Evolutionary conservation across 306 rosid genomes (phyloP).

Genomic region (Oemleria cerasiformis): DNA sequence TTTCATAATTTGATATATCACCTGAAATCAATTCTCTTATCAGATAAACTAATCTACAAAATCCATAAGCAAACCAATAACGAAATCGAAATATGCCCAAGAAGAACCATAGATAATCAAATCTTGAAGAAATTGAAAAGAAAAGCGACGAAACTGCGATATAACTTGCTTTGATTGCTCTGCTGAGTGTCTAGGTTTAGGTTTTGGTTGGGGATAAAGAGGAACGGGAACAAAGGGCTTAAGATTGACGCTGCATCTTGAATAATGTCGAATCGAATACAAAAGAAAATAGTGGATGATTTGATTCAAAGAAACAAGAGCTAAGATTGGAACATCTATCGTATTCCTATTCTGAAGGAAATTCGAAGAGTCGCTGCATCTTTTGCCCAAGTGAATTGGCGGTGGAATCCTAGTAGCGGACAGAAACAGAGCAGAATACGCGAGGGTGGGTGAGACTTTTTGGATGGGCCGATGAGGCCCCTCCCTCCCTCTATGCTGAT

Average conservation of each 20-base stretch:
- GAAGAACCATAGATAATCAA: neutral
- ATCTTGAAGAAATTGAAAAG: neutral
- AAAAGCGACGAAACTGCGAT: conserved; percentile 3
- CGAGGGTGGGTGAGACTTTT: too few relatives aligned
- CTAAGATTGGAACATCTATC: too few relatives aligned
- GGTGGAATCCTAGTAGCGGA: too few relatives aligned
- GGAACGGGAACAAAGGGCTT: conserved; percentile 1
- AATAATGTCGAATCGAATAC: too few relatives aligned
- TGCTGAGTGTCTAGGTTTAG: neutral
- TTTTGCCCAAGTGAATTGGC: too few relatives aligned
- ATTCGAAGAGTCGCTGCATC: too few relatives aligned
- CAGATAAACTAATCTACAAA: neutral
- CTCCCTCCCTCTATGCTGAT: too few relatives aligned
- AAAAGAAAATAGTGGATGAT: too few relatives aligned
- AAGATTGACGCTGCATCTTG: neutral
- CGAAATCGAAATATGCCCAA: neutral
- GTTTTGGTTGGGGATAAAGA: neutral
- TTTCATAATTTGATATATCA: neutral
- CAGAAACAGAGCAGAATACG: too few relatives aligned
- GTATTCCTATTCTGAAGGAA: too few relatives aligned
- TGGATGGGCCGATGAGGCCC: too few relatives aligned
- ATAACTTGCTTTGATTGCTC: neutral
- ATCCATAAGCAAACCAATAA: neutral
- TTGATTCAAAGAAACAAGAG: too few relatives aligned
- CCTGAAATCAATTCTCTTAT: neutral